phyloP scores from a whole-genome alignment of 169 alveolate species.

The Cryptosporidium tyzzeri region DNA sequence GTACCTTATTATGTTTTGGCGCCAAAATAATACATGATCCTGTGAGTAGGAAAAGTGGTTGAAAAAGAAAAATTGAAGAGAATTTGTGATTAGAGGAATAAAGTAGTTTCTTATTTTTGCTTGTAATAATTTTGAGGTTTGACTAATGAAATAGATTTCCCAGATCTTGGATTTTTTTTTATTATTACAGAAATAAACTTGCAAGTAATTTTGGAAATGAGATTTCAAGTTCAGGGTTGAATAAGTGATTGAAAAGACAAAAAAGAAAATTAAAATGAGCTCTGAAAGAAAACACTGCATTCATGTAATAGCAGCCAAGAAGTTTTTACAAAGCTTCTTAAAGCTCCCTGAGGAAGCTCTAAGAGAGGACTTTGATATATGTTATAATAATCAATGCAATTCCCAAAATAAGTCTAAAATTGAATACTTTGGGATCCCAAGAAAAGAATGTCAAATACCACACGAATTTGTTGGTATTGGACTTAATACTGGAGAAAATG shows the following conservation, averaged over 20 bases:
- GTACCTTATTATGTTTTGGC: background rate
- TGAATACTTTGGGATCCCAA: constrained; percentile 32
- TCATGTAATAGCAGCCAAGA: constrained; percentile 51
- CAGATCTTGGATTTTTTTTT: background rate
- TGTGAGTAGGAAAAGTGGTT: background rate
- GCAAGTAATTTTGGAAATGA: background rate
- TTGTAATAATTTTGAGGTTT: background rate
- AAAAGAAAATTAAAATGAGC: background rate
- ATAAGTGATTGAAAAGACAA: background rate
- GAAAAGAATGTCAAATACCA: constrained; percentile 41
- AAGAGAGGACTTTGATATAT: constrained; percentile 20
- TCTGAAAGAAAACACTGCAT: constrained; percentile 1
- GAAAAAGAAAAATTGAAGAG: background rate
- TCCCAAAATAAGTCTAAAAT: background rate
- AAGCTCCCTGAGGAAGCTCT: constrained; percentile 5
- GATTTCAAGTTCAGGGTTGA: background rate
- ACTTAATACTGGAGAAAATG: background rate
- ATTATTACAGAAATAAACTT: background rate
- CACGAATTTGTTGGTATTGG: constrained; percentile 62
- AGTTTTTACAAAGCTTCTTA: constrained; percentile 20
- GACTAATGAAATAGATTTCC: background rate
- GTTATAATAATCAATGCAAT: constrained; percentile 42
- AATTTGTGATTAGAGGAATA: background rate
- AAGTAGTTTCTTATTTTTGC: background rate
- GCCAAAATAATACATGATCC: constrained; percentile 4